Percentiles rank a stretch among this genome's conserved stretches.
These are phyloP conservation scores for Blastomyces parvus DNA, from an alignment of 2,329 filamentous ascomycete species.

Conservation along the genomic window DNA sequence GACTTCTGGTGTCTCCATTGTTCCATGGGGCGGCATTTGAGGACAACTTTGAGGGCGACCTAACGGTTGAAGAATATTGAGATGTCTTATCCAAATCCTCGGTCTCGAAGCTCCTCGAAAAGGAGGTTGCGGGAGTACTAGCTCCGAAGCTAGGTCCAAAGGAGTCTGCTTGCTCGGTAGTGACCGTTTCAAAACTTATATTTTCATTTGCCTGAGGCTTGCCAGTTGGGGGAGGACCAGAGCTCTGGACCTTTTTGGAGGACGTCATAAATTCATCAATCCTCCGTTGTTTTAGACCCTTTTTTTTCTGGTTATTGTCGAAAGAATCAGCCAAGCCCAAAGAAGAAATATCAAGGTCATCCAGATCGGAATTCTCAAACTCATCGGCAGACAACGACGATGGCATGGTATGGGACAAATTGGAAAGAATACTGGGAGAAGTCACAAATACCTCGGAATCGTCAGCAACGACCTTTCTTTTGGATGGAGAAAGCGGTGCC, in stretches of 20 bases:
- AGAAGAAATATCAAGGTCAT: conserved; percentile 11
- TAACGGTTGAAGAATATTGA: conserved; percentile 3
- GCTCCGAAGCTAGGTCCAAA: conserved; percentile 10
- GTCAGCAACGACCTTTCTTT: conserved; percentile 16
- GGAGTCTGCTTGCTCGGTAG: not conserved
- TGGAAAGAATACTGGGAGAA: conserved; percentile 19
- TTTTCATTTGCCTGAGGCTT: not conserved
- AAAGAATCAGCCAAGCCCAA: conserved; percentile 16
- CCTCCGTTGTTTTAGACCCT: conserved; percentile 7
- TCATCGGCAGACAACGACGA: conserved; percentile 14
- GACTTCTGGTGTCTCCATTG: not conserved
- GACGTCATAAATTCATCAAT: conserved; percentile 6
- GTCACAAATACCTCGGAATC: conserved; percentile 23
- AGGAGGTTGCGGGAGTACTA: conserved; percentile 12
- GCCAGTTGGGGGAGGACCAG: no score
- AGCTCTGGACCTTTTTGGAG: conserved; percentile 1
- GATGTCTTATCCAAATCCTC: conserved; percentile 5
- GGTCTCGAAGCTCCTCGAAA: conserved; percentile 3
- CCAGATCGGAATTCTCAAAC: conserved; percentile 17
- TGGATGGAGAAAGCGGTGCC: conserved; percentile 5
- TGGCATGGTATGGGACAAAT: not conserved
- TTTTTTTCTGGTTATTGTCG: conserved; percentile 13
- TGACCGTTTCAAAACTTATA: conserved; percentile 10
- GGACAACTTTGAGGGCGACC: not conserved
- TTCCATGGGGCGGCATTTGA: not conserved